Conservation (phyloP, 495 filamentous ascomycete genomes). For the Aspergillus steynii region DNA sequence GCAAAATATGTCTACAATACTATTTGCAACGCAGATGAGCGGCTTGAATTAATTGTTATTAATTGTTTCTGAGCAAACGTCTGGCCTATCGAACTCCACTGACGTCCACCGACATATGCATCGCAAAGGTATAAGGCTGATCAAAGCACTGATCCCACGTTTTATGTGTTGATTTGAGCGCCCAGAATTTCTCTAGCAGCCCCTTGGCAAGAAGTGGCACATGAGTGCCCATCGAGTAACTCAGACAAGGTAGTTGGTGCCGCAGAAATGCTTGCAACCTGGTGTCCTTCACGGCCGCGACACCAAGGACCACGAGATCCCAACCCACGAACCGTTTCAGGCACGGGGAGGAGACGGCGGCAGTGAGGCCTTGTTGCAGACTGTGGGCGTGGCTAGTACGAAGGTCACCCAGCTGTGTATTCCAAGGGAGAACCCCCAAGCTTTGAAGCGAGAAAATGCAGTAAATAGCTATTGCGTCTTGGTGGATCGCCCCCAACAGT, state of each 20-base stretch:
- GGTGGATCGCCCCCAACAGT: constrained; percentile 26
- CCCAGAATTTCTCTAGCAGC: constrained; percentile 34
- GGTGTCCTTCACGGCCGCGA: constrained; percentile 23
- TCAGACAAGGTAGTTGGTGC: constrained; percentile 19
- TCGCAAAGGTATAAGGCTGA: constrained; percentile 22
- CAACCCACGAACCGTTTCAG: constrained; percentile 29
- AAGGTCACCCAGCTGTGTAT: constrained; percentile 6
- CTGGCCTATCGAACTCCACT: constrained; percentile 8
- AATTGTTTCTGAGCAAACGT: too few relatives aligned
- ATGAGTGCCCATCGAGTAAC: constrained; percentile 22
- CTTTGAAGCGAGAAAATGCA: constrained; percentile 32
- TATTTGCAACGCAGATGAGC: too few relatives aligned
- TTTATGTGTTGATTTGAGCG: constrained; percentile 11
- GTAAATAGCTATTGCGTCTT: constrained; percentile 30
- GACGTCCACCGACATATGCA: constrained; percentile 12
- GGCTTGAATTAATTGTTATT: too few relatives aligned
- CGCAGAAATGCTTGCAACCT: constrained; percentile 25
- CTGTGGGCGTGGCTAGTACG: not conserved
- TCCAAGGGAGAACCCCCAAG: constrained; percentile 23
- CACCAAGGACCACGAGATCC: constrained; percentile 35
- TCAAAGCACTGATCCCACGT: constrained; percentile 40
- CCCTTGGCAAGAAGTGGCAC: constrained; percentile 24
- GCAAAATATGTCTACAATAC: too few relatives aligned
- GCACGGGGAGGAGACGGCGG: constrained; percentile 15
- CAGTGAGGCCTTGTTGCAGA: constrained; percentile 19